Evolutionary conservation across 371 early-diverging fungal species (phyloP).

Genomic region (Mucor plumbeus): DNA sequence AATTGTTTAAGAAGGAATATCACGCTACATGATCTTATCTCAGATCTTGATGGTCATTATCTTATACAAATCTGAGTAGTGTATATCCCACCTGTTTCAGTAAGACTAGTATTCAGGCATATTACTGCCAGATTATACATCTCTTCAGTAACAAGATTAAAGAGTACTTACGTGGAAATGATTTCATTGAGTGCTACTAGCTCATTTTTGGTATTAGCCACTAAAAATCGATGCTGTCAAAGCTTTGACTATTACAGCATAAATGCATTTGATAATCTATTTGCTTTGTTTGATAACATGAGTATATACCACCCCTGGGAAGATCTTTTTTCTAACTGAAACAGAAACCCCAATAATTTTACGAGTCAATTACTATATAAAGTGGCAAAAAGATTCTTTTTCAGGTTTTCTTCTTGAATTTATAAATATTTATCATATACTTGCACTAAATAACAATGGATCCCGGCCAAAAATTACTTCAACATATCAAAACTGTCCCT

Average conservation of each 20-base stretch:
- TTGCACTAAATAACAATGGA: slow-evolving; percentile 26
- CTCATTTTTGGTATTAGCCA: neutral
- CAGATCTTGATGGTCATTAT: no score
- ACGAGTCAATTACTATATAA: neutral
- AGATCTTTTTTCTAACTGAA: neutral
- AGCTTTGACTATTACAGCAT: neutral
- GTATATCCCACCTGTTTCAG: no score
- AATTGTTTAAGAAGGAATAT: no score
- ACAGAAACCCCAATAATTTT: neutral
- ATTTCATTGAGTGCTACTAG: neutral
- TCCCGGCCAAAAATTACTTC: slow-evolving; percentile 32
- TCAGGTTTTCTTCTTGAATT: neutral
- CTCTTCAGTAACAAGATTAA: neutral
- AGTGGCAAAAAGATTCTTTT: neutral
- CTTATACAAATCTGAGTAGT: no score
- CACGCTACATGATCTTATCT: no score
- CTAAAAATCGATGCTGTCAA: neutral
- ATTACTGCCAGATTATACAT: no score
- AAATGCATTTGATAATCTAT: neutral
- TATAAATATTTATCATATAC: neutral
- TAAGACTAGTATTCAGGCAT: no score
- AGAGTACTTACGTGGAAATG: neutral
- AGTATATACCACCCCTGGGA: no score
- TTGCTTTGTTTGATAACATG: neutral
- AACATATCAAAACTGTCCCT: slow-evolving; percentile 36